Conservation (phyloP, 257 asterid genomes). For the Solanum tacnaense region DNA sequence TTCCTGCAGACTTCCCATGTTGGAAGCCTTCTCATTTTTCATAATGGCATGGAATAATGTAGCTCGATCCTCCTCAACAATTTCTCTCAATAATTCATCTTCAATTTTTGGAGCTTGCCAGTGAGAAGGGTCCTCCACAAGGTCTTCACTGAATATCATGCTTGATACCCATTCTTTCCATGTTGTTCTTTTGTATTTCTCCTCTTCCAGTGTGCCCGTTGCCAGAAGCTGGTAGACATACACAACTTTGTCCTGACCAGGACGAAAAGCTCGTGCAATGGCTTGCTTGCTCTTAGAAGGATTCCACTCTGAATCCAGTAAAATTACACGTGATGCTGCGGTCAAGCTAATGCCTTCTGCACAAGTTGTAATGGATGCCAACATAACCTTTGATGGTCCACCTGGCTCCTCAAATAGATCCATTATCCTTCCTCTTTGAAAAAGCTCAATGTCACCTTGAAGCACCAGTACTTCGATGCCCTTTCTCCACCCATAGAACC, state of each 20-base stretch:
- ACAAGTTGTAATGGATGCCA: constrained; percentile 92
- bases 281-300: constrained; percentile 99
- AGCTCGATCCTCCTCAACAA: constrained; percentile 89
- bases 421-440: constrained; percentile 85
- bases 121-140: constrained; percentile 78
- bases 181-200: constrained; percentile 75
- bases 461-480: constrained; percentile 81
- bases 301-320: constrained; percentile 95
- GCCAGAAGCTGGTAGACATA: constrained; percentile 92
- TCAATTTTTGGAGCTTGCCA: constrained; percentile 97
- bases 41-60: constrained; percentile 71
- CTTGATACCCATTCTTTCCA: constrained; percentile 99
- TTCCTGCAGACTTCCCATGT: constrained; percentile 67
- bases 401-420: constrained; percentile 85
- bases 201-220: constrained; percentile 78
- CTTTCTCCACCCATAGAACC: constrained; percentile 74
- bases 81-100: constrained; percentile 85
- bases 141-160: constrained; percentile 94
- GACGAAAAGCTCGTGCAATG: constrained; percentile 84
- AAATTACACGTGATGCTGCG: constrained; percentile 84
- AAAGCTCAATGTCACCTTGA: constrained; percentile 95
- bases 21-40: constrained; percentile 96
- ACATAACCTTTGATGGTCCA: constrained; percentile 84
- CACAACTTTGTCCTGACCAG: constrained; percentile 93
- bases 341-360: constrained; percentile 95